Base-by-base conservation (phyloP, 2,329 filamentous ascomycete genomes). In the Clarireedia monteithiana region DNA sequence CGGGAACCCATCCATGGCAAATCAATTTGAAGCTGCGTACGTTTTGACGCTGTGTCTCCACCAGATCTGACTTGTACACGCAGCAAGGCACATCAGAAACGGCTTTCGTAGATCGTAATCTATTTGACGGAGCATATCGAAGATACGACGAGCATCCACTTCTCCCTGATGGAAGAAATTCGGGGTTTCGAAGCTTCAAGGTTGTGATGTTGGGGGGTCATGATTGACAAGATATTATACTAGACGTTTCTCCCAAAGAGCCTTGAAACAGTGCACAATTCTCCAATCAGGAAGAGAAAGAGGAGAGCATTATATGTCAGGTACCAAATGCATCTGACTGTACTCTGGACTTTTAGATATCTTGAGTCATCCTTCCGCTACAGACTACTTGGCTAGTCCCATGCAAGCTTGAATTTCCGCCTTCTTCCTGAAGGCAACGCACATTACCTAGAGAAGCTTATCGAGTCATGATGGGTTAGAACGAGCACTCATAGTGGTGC, bases 271-370 rank as follows among this genome's bases (percentile, higher is more conserved):
- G 5, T 7, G 23, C 30, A 20, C 24, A 30, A 9, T 26, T 20
- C 38, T 34, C 15, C 39, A 20, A 20, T 42, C 17, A 42, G 39
- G 9, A 12, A 34, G 30, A 4, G 30, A 34, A 12, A 34, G 10
- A 5, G 17, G 39, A 42, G 30, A 34, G 30, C 30, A 34, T 34
- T 12, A 23, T 36, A 48, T 54, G 52, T 34, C 52, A 54, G 52
- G 44, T 54, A 54, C 52, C 45, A 17, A 12, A 24, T 46, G 27
- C 52, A 54, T 48, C 52, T 49, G 52, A 49, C 45, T 24, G 52
- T 24, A 20, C 50, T 38, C 36, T 27, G 34, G 42, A 38, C 23
- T 27, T 15, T 38, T 46, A 39, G 40, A 12, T 34, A 34, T 34
- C 30, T 9, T 12, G 30, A 34, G 30, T 34, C 30, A 34, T 34